Conservation (phyloP, 2,329 filamentous ascomycete genomes). For the Colletotrichum zoysiae region DNA sequence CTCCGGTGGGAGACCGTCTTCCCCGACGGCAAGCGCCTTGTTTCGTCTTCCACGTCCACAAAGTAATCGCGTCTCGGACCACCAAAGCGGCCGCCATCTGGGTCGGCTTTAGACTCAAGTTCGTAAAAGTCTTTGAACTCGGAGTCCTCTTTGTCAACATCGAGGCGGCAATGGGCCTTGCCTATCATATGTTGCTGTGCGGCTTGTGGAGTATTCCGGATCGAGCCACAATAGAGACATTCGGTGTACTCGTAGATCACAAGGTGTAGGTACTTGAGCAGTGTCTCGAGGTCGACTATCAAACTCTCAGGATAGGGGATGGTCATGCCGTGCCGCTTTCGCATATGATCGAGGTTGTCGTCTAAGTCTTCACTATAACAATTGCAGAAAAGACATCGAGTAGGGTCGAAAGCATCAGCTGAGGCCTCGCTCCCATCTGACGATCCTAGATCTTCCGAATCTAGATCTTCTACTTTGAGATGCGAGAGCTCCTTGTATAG, state of each 20-base stretch:
- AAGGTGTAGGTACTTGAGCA: constrained; percentile 15
- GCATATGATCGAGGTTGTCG: background rate
- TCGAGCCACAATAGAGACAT: constrained; percentile 9
- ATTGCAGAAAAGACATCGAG: background rate
- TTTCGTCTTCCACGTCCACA: background rate
- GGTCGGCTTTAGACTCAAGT: background rate
- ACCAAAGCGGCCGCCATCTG: background rate
- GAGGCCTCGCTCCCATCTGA: background rate
- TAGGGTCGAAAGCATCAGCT: background rate
- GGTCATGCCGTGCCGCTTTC: background rate
- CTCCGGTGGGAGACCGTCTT: background rate
- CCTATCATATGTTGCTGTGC: background rate
- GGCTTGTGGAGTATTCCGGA: background rate
- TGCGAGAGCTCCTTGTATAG: background rate
- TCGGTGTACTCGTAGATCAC: constrained; percentile 9
- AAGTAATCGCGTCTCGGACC: background rate
- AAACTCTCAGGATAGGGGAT: constrained; percentile 1
- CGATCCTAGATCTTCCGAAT: background rate
- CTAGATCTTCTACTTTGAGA: background rate
- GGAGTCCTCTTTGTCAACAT: background rate
- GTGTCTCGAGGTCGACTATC: constrained; percentile 3
- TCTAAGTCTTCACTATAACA: background rate
- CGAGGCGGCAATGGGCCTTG: background rate
- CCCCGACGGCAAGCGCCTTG: background rate
- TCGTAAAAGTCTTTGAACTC: background rate